These are phyloP conservation scores for Phytophthora podocarpi DNA, from an alignment of 352 stramenopile species.

Conservation along the genomic window DNA sequence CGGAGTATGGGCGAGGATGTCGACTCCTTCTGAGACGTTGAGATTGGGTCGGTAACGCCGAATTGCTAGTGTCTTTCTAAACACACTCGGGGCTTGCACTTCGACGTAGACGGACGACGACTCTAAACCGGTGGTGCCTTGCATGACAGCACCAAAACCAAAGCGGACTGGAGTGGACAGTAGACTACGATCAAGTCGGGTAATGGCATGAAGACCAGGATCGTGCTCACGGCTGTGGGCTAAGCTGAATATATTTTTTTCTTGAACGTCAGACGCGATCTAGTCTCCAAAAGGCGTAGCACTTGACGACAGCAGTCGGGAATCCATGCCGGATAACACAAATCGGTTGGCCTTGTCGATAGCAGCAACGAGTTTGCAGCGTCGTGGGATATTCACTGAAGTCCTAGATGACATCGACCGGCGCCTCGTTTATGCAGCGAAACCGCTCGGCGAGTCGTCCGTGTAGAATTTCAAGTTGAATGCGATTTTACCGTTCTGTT, in stretches of 20 bases:
- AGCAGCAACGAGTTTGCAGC: slow-evolving; percentile 66
- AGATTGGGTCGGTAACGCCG: no score
- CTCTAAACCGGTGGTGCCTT: slow-evolving; percentile 90
- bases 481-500: slow-evolving; percentile 89
- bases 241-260: no score
- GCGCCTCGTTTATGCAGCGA: slow-evolving; percentile 80
- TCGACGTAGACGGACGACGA: slow-evolving; percentile 88
- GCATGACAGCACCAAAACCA: slow-evolving; percentile 70
- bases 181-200: no score
- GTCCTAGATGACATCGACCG: slow-evolving; percentile 88
- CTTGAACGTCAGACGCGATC: slow-evolving; percentile 57
- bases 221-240: no score
- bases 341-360: slow-evolving; percentile 88
- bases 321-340: slow-evolving; percentile 83
- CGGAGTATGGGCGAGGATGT: slow-evolving; percentile 70
- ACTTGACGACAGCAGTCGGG: slow-evolving; percentile 78
- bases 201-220: no score
- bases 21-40: slow-evolving; percentile 56
- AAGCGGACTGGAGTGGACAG: no score
- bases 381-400: slow-evolving; percentile 79
- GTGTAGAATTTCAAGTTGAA: slow-evolving; percentile 92
- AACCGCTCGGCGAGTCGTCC: slow-evolving; percentile 66
- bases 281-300: slow-evolving; percentile 75
- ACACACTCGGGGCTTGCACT: slow-evolving; percentile 78
- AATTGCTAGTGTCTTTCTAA: slow-evolving; percentile 75